These are phyloP conservation scores for Starmerella tilneyi DNA, from an alignment of 805 yeast genomes.

Conservation along the genomic window DNA sequence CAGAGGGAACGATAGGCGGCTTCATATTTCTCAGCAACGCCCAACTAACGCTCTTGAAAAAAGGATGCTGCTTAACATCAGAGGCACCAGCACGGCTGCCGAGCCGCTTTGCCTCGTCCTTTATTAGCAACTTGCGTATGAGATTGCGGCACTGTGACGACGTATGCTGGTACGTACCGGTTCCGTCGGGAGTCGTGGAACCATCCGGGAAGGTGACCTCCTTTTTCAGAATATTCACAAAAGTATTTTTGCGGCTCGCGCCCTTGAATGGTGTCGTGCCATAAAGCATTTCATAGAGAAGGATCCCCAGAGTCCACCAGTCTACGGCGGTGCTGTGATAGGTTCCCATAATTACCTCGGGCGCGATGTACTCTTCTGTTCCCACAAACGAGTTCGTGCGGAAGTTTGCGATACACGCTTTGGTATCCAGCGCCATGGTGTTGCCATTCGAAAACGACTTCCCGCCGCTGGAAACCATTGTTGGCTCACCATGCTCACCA, in stretches of 20 bases:
- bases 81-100: slow-evolving; percentile 94
- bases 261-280: slow-evolving; percentile 98
- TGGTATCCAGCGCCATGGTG: slow-evolving; percentile 73
- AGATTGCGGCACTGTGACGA: slow-evolving; percentile 69
- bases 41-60: slow-evolving; percentile 90
- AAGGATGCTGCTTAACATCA: slow-evolving; percentile 82
- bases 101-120: slow-evolving; percentile 77
- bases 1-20: slow-evolving; percentile 91
- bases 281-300: slow-evolving; percentile 85
- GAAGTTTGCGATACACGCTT: slow-evolving; percentile 89
- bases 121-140: slow-evolving; percentile 69
- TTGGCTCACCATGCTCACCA: slow-evolving; percentile 65
- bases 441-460: slow-evolving; percentile 23
- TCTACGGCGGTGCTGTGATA: slow-evolving; percentile 98
- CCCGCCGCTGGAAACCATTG: slow-evolving; percentile 40
- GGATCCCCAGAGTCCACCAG: slow-evolving; percentile 98
- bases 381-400: slow-evolving; percentile 97
- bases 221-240: slow-evolving; percentile 71
- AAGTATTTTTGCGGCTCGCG: slow-evolving; percentile 74
- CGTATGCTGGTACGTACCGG: slow-evolving; percentile 41
- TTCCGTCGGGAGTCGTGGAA: slow-evolving; percentile 21
- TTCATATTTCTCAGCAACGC: slow-evolving; percentile 82
- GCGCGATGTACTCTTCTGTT: slow-evolving; percentile 97
- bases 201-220: slow-evolving; percentile 71
- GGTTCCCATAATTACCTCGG: slow-evolving; percentile 92